Conservation (phyloP, 1,284 basidiomycete genomes). For the Wallemia ichthyophaga region DNA sequence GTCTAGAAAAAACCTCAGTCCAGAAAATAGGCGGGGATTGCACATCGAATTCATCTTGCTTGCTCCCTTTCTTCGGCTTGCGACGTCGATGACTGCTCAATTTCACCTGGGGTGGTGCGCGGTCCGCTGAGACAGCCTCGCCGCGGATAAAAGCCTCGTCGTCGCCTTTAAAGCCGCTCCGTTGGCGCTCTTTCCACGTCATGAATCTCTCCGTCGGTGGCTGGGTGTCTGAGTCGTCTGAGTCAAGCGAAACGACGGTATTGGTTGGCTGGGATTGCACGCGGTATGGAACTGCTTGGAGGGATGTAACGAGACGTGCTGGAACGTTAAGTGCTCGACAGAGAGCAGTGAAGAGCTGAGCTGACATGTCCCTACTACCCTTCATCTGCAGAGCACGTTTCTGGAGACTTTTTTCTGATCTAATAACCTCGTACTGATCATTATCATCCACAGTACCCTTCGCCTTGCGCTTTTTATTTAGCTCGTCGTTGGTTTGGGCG, state of each 20-base stretch:
- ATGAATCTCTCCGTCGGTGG: neutral
- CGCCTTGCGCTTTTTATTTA: constrained; percentile 5
- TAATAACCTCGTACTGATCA: constrained; percentile 19
- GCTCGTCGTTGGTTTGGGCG: constrained; percentile 10
- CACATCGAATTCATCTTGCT: neutral
- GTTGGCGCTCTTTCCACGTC: neutral
- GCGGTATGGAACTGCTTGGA: constrained; percentile 68
- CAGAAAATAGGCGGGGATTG: constrained; percentile 65
- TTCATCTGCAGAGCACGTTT: constrained; percentile 49
- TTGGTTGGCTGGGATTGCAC: constrained; percentile 4
- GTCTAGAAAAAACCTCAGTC: constrained; percentile 84
- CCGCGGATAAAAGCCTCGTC: neutral
- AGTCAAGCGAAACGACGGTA: neutral
- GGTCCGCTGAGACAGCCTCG: neutral
- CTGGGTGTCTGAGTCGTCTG: neutral
- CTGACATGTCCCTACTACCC: constrained; percentile 62
- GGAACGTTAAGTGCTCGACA: constrained; percentile 68
- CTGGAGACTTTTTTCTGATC: constrained; percentile 54
- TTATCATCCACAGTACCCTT: constrained; percentile 10
- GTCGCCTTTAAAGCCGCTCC: neutral
- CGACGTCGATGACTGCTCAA: neutral
- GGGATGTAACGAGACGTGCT: constrained; percentile 53
- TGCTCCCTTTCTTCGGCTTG: neutral
- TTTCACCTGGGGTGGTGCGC: neutral
- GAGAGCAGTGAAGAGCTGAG: constrained; percentile 69